Percentiles rank a stretch among this genome's conserved stretches.
These are phyloP conservation scores for Carpinus fangiana DNA, from an alignment of 306 rosid species.

Conservation along the genomic window DNA sequence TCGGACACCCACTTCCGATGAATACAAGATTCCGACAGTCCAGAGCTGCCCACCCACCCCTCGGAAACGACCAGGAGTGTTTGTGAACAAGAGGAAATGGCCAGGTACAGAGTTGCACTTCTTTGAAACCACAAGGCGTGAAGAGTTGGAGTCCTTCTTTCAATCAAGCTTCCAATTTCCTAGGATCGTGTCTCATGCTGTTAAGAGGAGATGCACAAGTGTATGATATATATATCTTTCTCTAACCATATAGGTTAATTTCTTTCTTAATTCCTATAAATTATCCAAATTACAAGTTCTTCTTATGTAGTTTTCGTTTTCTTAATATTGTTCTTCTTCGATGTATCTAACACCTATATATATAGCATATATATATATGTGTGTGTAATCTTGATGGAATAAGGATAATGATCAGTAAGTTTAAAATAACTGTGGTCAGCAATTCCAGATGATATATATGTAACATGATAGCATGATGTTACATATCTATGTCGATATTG, in stretches of 20 bases:
- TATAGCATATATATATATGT: no score
- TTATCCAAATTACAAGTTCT: neutral
- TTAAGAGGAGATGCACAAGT: constrained; percentile 40
- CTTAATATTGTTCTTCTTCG: neutral
- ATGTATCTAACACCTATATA: neutral
- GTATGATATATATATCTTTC: constrained; percentile 25
- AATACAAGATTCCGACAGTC: constrained; percentile 35
- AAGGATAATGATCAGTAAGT: neutral
- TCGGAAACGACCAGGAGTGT: constrained; percentile 28
- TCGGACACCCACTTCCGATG: constrained; percentile 49
- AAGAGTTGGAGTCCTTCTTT: constrained; percentile 62
- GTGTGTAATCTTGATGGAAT: neutral
- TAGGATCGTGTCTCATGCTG: constrained; percentile 23
- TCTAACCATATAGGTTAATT: neutral
- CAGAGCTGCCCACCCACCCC: constrained; percentile 57
- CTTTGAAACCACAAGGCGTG: constrained; percentile 31
- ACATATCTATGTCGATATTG: no score
- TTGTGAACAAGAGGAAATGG: constrained; percentile 34
- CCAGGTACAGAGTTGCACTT: constrained; percentile 25
- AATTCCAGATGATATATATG: neutral
- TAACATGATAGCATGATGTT: no score
- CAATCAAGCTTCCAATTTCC: constrained; percentile 33
- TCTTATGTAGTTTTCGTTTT: neutral
- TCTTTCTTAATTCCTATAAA: neutral
- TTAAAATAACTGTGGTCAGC: neutral